Conservation (phyloP, 768 basidiomycete species). For the Lepiota brunneoincarnata region DNA sequence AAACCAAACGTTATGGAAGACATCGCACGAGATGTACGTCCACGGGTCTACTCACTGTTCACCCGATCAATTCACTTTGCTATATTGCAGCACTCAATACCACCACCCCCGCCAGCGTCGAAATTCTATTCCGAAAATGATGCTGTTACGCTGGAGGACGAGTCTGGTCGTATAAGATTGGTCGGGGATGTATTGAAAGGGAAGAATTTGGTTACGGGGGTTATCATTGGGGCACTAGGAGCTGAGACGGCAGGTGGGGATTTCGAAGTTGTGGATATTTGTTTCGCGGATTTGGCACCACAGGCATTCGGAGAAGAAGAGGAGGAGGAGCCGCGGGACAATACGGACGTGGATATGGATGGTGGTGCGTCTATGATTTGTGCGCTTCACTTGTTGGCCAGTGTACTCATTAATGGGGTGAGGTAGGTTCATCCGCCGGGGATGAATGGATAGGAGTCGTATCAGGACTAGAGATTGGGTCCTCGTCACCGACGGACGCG, state of each 20-base stretch:
- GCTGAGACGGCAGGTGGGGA: constrained; percentile 88
- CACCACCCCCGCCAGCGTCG: constrained; percentile 69
- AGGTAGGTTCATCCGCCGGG: constrained; percentile 13
- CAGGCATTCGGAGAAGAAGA: constrained; percentile 37
- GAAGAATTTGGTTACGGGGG: constrained; percentile 79
- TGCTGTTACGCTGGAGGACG: constrained; percentile 89
- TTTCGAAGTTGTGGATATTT: constrained; percentile 90
- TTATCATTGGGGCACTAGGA: constrained; percentile 87
- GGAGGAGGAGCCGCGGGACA: constrained; percentile 23
- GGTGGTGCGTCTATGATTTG: constrained; percentile 42
- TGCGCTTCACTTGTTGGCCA: constrained; percentile 8
- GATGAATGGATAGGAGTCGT: constrained; percentile 84
- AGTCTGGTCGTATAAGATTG: constrained; percentile 87
- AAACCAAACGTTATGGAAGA: constrained; percentile 99
- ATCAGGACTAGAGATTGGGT: constrained; percentile 83
- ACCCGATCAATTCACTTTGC: background rate
- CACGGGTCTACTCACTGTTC: constrained; percentile 4
- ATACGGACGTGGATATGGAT: constrained; percentile 76
- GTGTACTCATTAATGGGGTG: background rate
- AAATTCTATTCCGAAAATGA: constrained; percentile 83
- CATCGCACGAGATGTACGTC: constrained; percentile 78
- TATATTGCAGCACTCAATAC: constrained; percentile 73
- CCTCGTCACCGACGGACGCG: constrained; percentile 57
- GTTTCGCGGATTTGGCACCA: constrained; percentile 80
- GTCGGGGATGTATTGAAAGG: constrained; percentile 70